Conservation (phyloP, 495 filamentous ascomycete genomes). For the Aspergillus sclerotiicarbonarius region DNA sequence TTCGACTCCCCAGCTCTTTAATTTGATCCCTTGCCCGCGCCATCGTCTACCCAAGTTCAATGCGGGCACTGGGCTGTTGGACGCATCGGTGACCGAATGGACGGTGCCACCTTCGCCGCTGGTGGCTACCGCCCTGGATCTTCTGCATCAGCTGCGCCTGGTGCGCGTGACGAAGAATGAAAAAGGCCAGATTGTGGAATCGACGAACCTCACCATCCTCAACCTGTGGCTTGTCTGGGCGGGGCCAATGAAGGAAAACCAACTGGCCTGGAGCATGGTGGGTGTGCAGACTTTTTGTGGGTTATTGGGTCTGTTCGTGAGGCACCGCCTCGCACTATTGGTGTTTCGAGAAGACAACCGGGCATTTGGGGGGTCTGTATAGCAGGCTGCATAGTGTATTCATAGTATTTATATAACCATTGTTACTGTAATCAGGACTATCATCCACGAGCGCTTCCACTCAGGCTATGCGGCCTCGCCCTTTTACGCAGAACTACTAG, state of each 20-base stretch:
- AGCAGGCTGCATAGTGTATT: constrained; percentile 27
- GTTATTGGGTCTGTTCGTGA: constrained; percentile 75
- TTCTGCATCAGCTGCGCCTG: constrained; percentile 63
- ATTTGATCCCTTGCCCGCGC: constrained; percentile 83
- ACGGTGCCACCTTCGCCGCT: constrained; percentile 60
- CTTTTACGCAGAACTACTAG: no score
- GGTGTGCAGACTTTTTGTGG: constrained; percentile 70
- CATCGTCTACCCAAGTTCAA: constrained; percentile 91
- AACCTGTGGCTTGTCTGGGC: constrained; percentile 97
- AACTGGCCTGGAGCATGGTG: constrained; percentile 72
- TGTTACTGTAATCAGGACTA: neutral
- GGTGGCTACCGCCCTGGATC: constrained; percentile 57
- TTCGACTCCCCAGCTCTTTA: constrained; percentile 86
- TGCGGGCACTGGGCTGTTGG: constrained; percentile 73
- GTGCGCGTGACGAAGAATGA: constrained; percentile 62
- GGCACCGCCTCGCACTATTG: constrained; percentile 79
- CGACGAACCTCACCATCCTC: constrained; percentile 85
- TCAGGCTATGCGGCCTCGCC: no score
- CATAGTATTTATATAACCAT: neutral
- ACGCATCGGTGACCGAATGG: constrained; percentile 83
- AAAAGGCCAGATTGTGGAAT: constrained; percentile 70
- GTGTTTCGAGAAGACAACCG: constrained; percentile 86
- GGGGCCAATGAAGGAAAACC: constrained; percentile 86
- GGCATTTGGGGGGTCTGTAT: constrained; percentile 31
- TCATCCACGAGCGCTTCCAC: no score